A percentile compares a stretch with the other conserved stretches of the same genome.
phyloP scores from a whole-genome alignment of 1,284 basidiomycete genomes.

The Rhodotorula glutinis region DNA sequence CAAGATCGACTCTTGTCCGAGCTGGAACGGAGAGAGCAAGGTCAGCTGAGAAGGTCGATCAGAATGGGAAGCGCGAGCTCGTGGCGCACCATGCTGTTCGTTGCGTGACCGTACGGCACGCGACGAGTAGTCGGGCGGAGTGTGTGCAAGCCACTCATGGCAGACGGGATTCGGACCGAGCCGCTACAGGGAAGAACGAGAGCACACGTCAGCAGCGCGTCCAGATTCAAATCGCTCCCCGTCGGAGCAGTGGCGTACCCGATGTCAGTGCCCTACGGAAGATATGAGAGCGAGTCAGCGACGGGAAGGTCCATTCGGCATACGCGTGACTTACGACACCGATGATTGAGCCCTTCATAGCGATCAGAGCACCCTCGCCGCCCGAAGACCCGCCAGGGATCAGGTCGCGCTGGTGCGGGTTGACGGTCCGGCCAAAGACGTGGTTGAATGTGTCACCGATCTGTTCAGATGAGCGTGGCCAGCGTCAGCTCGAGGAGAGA shows the following conservation, averaged over 20 bases:
- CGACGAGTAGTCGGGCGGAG: constrained; percentile 19
- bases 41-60: not conserved
- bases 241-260: not conserved
- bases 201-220: not conserved
- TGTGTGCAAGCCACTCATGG: constrained; percentile 17
- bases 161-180: constrained; percentile 21
- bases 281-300: not conserved
- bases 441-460: constrained; percentile 41
- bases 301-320: no score
- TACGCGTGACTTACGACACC: constrained; percentile 54
- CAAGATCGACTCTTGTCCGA: constrained; percentile 43
- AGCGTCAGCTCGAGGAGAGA: no score
- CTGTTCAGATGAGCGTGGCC: not conserved
- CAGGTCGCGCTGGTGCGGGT: constrained; percentile 56
- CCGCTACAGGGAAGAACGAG: constrained; percentile 35
- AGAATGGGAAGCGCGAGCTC: not conserved
- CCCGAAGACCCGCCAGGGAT: constrained; percentile 53
- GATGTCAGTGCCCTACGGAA: constrained; percentile 48
- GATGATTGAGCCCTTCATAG: constrained; percentile 58
- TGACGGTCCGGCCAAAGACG: constrained; percentile 45
- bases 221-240: no score
- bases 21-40: not conserved
- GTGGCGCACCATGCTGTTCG: constrained; percentile 28
- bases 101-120: constrained; percentile 13
- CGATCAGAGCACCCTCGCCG: constrained; percentile 59